These are phyloP conservation scores for Leccinum subspadiceum DNA, from an alignment of 1,284 basidiomycete species.

Conservation along the genomic window DNA sequence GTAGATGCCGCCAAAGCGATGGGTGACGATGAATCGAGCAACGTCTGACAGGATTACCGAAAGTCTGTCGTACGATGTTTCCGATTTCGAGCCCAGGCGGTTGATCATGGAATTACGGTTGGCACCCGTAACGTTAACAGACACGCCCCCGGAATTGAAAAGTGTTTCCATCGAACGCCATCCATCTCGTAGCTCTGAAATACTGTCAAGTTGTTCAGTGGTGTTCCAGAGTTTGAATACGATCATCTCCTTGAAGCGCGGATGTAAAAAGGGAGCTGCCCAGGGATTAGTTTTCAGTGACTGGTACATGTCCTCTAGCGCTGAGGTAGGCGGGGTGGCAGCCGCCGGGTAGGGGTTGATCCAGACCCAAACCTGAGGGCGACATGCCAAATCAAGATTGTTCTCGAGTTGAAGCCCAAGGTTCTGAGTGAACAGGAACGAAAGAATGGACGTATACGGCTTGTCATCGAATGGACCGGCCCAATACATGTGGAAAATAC, in stretches of 20 bases:
- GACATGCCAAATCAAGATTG: slow-evolving; percentile 43
- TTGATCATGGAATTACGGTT: slow-evolving; percentile 58
- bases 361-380: slow-evolving; percentile 82
- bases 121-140: slow-evolving; percentile 42
- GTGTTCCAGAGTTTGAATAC: slow-evolving; percentile 89
- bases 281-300: slow-evolving; percentile 72
- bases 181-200: slow-evolving; percentile 71
- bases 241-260: slow-evolving; percentile 71
- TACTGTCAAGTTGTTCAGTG: slow-evolving; percentile 78
- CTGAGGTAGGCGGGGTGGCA: slow-evolving; percentile 65
- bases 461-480: slow-evolving; percentile 76
- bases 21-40: slow-evolving; percentile 80
- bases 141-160: slow-evolving; percentile 72
- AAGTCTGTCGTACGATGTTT: slow-evolving; percentile 69
- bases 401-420: slow-evolving; percentile 53
- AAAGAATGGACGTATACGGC: slow-evolving; percentile 69
- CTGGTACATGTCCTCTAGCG: slow-evolving; percentile 61
- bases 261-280: slow-evolving; percentile 79
- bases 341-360: slow-evolving; percentile 75
- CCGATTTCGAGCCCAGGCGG: slow-evolving; percentile 69
- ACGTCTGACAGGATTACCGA: slow-evolving; percentile 83
- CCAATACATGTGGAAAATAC: slow-evolving; percentile 80
- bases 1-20: slow-evolving; percentile 83
- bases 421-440: slow-evolving; percentile 74
- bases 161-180: slow-evolving; percentile 65